A percentile compares a stretch with the other conserved stretches of the same genome.
phyloP scores from a whole-genome alignment of 192 early-diverging fungal species.

The Dissophora globulifera region DNA sequence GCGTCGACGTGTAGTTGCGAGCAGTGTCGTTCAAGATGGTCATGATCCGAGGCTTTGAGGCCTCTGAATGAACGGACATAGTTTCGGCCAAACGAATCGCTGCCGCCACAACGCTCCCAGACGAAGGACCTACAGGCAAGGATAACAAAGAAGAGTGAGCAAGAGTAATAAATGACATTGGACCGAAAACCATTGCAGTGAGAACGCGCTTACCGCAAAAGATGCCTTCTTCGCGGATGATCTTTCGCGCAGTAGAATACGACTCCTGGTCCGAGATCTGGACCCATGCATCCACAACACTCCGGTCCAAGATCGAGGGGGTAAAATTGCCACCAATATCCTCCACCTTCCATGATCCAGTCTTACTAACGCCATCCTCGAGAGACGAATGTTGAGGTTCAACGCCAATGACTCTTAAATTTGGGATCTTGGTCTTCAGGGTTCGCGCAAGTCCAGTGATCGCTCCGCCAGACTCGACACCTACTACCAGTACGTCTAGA shows the following conservation, averaged over 20 bases:
- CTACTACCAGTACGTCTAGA: slow-evolving; percentile 72
- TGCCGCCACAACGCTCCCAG: slow-evolving; percentile 73
- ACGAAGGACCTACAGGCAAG: slow-evolving; percentile 67
- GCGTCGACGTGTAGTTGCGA: slow-evolving; percentile 73
- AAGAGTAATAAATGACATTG: background rate
- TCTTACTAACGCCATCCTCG: slow-evolving; percentile 41
- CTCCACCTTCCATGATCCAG: slow-evolving; percentile 72
- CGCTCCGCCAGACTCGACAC: slow-evolving; percentile 73
- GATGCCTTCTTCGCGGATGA: slow-evolving; percentile 71
- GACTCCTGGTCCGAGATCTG: slow-evolving; percentile 76
- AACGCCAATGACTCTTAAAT: slow-evolving; percentile 70
- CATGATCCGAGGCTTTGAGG: slow-evolving; percentile 54
- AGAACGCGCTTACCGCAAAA: slow-evolving; percentile 60
- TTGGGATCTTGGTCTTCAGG: slow-evolving; percentile 64
- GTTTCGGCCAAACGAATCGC: slow-evolving; percentile 62
- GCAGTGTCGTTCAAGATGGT: slow-evolving; percentile 76
- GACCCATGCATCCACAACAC: slow-evolving; percentile 70
- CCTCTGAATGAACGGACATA: slow-evolving; percentile 1
- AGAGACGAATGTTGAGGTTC: slow-evolving; percentile 75
- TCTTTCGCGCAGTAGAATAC: slow-evolving; percentile 72
- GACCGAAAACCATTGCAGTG: too few relatives aligned
- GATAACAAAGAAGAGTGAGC: background rate
- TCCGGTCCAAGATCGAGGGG: slow-evolving; percentile 62
- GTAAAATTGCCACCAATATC: slow-evolving; percentile 77
- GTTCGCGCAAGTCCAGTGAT: slow-evolving; percentile 69